Evolutionary conservation across 164 flowering plant genomes (phyloP), one percentile per base, ranked within the genome.

Genomic region (Houttuynia cordata): DNA sequence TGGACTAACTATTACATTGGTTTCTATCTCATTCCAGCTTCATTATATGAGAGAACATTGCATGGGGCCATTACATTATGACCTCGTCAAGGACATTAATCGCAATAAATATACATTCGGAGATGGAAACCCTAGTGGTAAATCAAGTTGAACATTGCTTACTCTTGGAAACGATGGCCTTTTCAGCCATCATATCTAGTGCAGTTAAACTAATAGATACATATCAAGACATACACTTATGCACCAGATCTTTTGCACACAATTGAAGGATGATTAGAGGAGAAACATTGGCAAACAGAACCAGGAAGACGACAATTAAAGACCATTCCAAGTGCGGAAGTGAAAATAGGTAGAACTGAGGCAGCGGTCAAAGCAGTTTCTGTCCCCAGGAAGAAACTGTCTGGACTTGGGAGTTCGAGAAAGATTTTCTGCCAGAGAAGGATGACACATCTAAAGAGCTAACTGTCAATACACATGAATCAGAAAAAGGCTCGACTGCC

Each of bases 401-500:
- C 49, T 10, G 17, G 49, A 12, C 17, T 45, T 45, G 3, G 49
- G 49, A 12, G 17, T 45, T 45, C 12, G 49, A 45, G 17, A 12
- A 3, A 17, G 17, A 17, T 1, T 45, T 41, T 12, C 2, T 45
- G 17, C 49, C 4, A 45, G 49, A 45, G 17, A 14, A 45, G 17
- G 49, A 45, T 30, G 15, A 45, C 14, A 45, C 49, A 45, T 10
- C 49, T 45, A 17, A 30, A 30, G 4, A 30, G 37, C 37, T 30
- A 30, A 2, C 37, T 45, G 49, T 1, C 57, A 24, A 0, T 22
- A 8, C 22, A 22, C 30, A 53, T 39, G 55, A 37, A 50, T 75
- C 64, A 75, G 73, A 75, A 75, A 58, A 90, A 89, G 15, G 95
- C 97, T 15, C 95, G 67, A 75, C 97, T 87, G 42, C 97, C 97